These are phyloP conservation scores for Zygoascus hellenicus DNA, from an alignment of 1,139 yeast genomes.

Conservation along the genomic window DNA sequence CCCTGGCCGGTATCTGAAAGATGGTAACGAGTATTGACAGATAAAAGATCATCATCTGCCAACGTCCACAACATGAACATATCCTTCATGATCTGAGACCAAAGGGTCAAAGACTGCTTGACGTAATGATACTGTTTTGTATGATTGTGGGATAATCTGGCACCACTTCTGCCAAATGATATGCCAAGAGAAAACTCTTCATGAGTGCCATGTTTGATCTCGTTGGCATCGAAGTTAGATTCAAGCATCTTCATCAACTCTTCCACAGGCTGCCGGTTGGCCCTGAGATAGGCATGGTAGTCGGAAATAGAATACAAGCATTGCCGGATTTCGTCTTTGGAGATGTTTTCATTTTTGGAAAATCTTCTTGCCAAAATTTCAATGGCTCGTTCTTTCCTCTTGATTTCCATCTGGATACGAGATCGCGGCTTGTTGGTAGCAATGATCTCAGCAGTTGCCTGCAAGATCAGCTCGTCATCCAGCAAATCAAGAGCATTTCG, in stretches of 20 bases:
- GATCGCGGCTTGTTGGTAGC: constrained; percentile 50
- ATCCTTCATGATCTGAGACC: constrained; percentile 70
- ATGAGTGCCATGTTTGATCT: constrained; percentile 22
- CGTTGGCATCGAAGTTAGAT: constrained; percentile 42
- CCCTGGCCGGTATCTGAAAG: constrained; percentile 76
- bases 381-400: constrained; percentile 56
- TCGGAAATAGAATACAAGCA: constrained; percentile 69
- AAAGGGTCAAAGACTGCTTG: constrained; percentile 59
- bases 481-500: constrained; percentile 37
- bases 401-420: constrained; percentile 51
- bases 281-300: constrained; percentile 61
- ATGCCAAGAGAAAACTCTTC: constrained; percentile 51
- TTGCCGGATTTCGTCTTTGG: constrained; percentile 56
- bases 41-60: constrained; percentile 60
- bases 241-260: constrained; percentile 53
- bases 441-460: constrained; percentile 60
- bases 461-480: constrained; percentile 49
- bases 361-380: constrained; percentile 48
- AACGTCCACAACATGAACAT: constrained; percentile 67
- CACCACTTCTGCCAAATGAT: constrained; percentile 55
- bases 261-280: constrained; percentile 58
- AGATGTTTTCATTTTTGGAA: constrained; percentile 7
- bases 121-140: constrained; percentile 64
- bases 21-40: constrained; percentile 42
- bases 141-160: constrained; percentile 65